Evolutionary conservation across 306 rosid genomes (phyloP), one percentile per base, ranked within the genome.

Genomic region (Carpinus viminea): DNA sequence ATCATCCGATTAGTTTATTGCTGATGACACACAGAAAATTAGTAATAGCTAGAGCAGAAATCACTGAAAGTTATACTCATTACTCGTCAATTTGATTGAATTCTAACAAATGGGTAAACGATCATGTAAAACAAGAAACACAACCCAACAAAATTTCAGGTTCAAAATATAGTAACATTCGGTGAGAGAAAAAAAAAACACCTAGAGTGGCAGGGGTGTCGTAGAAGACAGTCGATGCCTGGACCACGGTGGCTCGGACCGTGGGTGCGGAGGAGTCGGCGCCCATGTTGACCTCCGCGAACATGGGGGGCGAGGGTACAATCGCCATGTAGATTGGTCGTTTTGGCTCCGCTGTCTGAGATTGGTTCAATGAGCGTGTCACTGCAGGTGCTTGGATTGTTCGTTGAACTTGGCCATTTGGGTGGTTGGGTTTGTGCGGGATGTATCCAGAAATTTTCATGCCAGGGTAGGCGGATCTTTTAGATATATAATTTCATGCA

Each of bases 171-270:
- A 36, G 48, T 1, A n/a, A 75, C 10, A 76, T 51, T 31, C 16
- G 4, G n/a, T 12, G 12, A 10, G 13, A 28, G 0, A 21, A 0
- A 3, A 11, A 47, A 47, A 2, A 11, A 47, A 47, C 8, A 91
- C 97, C 97, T 79, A 94, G 82, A 73, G 98, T 91, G 80, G 97
- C 97, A 0, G 92, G 89, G 57, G 97, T 90, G 86, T 94, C 97
- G 79, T 92, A 94, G 89, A 92, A 94, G 86, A 94, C 70, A 45
- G 97, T 91, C 75, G 98, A 89, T 68, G 97, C 98, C 57, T 94
- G 98, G 68, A 94, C 92, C 59, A 94, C 90, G 38, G 98, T 94
- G 87, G 91, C 97, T 78, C 98, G 91, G 24, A 94, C 88, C 0
- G 91, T 85, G 70, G 83, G 65, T 8, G 88, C 82, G 74, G 86